Conservation (phyloP, 2,329 filamentous ascomycete genomes). For the Ophiocordyceps unilateralis region DNA sequence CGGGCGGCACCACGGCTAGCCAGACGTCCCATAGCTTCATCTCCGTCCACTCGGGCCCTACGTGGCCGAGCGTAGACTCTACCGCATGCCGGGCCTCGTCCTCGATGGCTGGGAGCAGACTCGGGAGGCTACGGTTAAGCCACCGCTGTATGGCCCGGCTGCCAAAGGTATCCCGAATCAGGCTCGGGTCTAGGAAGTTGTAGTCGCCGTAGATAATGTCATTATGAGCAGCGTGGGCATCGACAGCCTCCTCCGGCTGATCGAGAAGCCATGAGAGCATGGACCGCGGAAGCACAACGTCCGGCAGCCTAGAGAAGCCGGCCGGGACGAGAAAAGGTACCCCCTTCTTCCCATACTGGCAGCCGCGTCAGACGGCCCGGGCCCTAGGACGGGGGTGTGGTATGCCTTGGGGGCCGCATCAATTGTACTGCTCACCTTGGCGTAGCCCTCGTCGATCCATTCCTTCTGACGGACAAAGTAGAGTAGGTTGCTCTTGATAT, state of each 20-base stretch:
- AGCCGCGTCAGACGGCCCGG: not conserved
- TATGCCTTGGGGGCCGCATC: not conserved
- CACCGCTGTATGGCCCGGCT: conserved; percentile 25
- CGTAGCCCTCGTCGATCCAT: conserved; percentile 26
- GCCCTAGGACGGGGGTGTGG: not conserved
- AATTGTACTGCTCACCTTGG: conserved; percentile 13
- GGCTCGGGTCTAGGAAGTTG: conserved; percentile 23
- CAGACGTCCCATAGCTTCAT: conserved; percentile 27
- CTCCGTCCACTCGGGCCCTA: conserved; percentile 17
- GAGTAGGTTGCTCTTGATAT: conserved; percentile 19
- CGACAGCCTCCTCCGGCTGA: conserved; percentile 24
- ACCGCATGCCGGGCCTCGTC: conserved; percentile 19
- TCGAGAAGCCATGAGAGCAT: conserved; percentile 29
- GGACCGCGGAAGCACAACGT: conserved; percentile 25
- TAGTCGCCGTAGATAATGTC: conserved; percentile 20
- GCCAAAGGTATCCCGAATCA: conserved; percentile 20
- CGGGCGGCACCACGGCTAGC: conserved; percentile 21
- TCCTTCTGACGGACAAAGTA: conserved; percentile 19
- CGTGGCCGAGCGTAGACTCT: conserved; percentile 15
- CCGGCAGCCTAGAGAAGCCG: conserved; percentile 20
- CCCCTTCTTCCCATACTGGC: conserved; percentile 23
- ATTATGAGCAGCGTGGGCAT: conserved; percentile 22
- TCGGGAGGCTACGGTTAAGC: conserved; percentile 21
- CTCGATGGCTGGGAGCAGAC: conserved; percentile 21
- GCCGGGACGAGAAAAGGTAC: conserved; percentile 24